phyloP scores from a whole-genome alignment of 1,139 yeast species.

The Diutina ranongensis region DNA sequence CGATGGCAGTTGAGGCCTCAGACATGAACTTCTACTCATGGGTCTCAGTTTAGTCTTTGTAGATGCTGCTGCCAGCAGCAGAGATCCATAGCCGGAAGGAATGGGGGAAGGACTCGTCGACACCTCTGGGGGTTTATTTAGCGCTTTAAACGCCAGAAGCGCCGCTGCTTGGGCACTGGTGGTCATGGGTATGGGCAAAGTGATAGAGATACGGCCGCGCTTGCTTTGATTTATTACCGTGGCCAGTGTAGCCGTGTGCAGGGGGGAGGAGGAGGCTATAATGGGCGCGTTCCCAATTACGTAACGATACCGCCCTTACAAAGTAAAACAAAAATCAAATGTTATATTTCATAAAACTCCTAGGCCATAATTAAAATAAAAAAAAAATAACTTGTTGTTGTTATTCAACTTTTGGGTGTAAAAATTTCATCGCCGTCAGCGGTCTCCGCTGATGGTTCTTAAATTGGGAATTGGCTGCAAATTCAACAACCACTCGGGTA shows the following conservation, averaged over 20 bases:
- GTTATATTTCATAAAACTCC: no score
- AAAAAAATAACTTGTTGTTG: background rate
- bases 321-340: no score
- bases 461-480: background rate
- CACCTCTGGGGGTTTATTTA: background rate
- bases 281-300: no score
- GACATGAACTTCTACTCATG: background rate
- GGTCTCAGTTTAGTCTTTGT: background rate
- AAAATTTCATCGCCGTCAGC: constrained; percentile 1
- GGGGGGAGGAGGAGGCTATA: no score
- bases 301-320: no score
- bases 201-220: background rate
- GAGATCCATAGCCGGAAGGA: background rate
- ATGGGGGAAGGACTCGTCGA: background rate
- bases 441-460: background rate
- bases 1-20: background rate
- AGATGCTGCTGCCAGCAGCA: background rate
- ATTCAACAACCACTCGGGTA: background rate
- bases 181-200: background rate
- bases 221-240: no score
- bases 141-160: constrained; percentile 14
- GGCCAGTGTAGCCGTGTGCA: no score
- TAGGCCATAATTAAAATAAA: no score
- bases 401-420: background rate
- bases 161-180: constrained; percentile 13